Conservation (phyloP, 1,139 yeast genomes). For the Taphrina confusa region DNA sequence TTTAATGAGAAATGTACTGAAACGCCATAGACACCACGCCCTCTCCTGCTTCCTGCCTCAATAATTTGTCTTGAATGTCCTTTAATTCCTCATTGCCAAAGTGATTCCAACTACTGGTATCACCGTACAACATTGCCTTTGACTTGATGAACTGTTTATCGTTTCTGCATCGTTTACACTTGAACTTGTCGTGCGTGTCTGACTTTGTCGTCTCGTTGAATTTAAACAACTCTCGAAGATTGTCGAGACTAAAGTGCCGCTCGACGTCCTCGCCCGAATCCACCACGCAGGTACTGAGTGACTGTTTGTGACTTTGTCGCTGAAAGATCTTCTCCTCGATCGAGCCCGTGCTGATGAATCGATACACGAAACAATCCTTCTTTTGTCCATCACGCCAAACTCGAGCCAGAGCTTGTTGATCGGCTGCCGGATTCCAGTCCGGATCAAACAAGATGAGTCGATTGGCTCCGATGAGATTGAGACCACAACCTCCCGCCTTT, state of each 20-base stretch:
- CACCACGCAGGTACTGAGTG: conserved; percentile 91
- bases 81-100: conserved; percentile 62
- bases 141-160: conserved; percentile 68
- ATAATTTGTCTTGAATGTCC: conserved; percentile 70
- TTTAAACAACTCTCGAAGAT: conserved; percentile 71
- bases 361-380: conserved; percentile 90
- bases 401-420: conserved; percentile 95
- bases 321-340: conserved; percentile 96
- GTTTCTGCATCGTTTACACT: conserved; percentile 75
- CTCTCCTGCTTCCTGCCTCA: conserved; percentile 69
- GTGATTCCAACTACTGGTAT: conserved; percentile 97
- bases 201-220: conserved; percentile 69
- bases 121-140: conserved; percentile 94
- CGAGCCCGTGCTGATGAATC: conserved; percentile 91
- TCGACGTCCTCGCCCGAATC: conserved; percentile 97
- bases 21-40: conserved; percentile 82
- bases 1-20: conserved; percentile 81
- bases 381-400: conserved; percentile 99
- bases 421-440: conserved; percentile 99
- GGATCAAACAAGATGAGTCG: conserved; percentile 87
- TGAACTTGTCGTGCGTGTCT: conserved; percentile 90
- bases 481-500: conserved; percentile 99
- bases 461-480: conserved; percentile 93
- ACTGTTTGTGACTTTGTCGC: conserved; percentile 93
- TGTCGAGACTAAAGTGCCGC: conserved; percentile 80